Evolutionary conservation across 352 stramenopile species (phyloP), one percentile per base, ranked within the genome.

Genomic region (Saprolegnia parasitica): DNA sequence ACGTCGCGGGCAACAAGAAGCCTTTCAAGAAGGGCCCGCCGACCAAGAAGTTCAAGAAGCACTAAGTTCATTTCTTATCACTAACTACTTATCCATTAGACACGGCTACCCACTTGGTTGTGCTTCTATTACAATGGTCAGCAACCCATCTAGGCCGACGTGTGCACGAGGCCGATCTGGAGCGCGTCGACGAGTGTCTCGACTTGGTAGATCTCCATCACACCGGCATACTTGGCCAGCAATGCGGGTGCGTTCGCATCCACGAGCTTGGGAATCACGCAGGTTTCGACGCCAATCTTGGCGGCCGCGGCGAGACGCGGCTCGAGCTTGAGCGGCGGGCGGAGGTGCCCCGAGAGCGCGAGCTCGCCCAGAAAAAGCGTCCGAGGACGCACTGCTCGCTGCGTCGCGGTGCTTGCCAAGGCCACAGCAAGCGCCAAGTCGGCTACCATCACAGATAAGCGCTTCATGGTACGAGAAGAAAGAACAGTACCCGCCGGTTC

Each of bases 311-410:
- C 81, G 26, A 96, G 73, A 0, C 87, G 83, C 46, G 84, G 86
- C 65, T 92, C 83, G 57, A 96, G 79, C 83, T 90, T 88, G 60
- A 94, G 90, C 0, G 92, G 81, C 2, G 87, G 86, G 0, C 87
- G 86, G 57, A 96, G 56, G 60, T 90, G 79, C 10, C 86, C 86
- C 20, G 83, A 93, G n/a, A 96, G 73, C 42, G 86, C 78, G 37
- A 95, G 73, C 49, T 95, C 87, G 20, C 87, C 87, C 26, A 95
- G 61, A 35, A 94, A 94, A 57, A 90, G 76, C 9, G 83, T 72
- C 20, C 78, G 79, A 35, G 73, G 63, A 21, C 83, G 67, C 42
- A 94, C 84, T 6, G 84, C 78, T 8, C 81, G 81, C 9, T 76
- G 74, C 1, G 84, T 77, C 52, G 92, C 76, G 18, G 86, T 77